Evolutionary conservation across 306 rosid species (phyloP), one percentile per base, ranked within the genome.

Genomic region (Datisca glomerata): DNA sequence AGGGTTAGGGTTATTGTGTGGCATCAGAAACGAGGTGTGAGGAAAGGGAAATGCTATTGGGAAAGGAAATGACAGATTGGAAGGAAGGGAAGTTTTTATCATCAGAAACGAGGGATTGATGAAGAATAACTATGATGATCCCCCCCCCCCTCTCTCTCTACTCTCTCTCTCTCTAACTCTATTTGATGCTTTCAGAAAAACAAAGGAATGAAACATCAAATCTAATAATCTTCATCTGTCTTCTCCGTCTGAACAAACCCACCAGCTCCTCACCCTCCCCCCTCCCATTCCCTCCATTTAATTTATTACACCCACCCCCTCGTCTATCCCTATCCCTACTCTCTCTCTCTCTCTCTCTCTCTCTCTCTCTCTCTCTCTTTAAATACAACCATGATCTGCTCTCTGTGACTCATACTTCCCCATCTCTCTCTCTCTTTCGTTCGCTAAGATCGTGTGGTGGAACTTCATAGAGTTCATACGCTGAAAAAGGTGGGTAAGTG

Each of bases 11-110:
- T n/a, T n/a, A n/a, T n/a, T n/a, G n/a, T 41, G 27, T 34, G 72
- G 78, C 80, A 49, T 57, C 64, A 69, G 59, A 47, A 64, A 44
- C 72, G 79, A 76, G 81, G 81, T 32, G 47, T 10, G 11, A 49
- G 24, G 27, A 36, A 51, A 40, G 43, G 34, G 41, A 27, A 45
- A 66, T n/a, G n/a, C n/a, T n/a, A 64, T 43, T 41, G 63, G 21
- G 41, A 42, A 59, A 33, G 39, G 23, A 40, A 7, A 10, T 41
- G 18, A 12, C 7, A 8, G 24, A 23, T n/a, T 12, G 13, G 40
- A 10, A 40, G 11, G 18, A 39, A 41, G 38, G 50, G 18, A 21
- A 28, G 54, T 55, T 43, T 70, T 63, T 12, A 31, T 69, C 89
- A 59, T 61, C 72, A 78, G 42, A 47, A 72, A 61, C n/a, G 10